Conservation (phyloP, 768 basidiomycete genomes). For the Russula olivacea region DNA sequence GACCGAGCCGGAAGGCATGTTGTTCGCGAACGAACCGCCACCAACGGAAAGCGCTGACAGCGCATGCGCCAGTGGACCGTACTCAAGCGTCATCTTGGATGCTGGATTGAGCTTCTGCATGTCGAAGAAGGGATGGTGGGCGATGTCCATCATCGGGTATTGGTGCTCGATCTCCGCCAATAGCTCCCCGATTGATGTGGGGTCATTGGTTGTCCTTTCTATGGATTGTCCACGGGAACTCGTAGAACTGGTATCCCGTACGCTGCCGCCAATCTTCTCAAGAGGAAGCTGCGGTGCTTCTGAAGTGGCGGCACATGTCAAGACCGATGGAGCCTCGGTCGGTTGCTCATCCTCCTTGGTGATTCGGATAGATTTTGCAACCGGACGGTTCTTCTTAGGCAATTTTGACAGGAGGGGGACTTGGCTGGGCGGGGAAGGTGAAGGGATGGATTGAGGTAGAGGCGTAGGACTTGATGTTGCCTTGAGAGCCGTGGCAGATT, state of each 20-base stretch:
- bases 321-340: slow-evolving; percentile 39
- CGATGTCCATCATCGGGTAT: slow-evolving; percentile 58
- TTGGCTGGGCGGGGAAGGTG: slow-evolving; percentile 43
- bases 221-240: slow-evolving; percentile 58
- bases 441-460: slow-evolving; percentile 21
- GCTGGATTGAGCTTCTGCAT: slow-evolving; percentile 62
- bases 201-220: slow-evolving; percentile 43
- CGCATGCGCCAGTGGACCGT: slow-evolving; percentile 80
- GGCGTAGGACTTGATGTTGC: slow-evolving; percentile 25
- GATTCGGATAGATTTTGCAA: slow-evolving; percentile 50
- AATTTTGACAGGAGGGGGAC: slow-evolving; percentile 75
- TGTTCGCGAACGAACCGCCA: slow-evolving; percentile 76
- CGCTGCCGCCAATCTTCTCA: slow-evolving; percentile 30
- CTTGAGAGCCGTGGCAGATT: slow-evolving; percentile 26
- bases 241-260: slow-evolving; percentile 44
- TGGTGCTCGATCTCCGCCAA: slow-evolving; percentile 60
- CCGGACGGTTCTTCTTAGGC: slow-evolving; percentile 75
- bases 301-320: slow-evolving; percentile 42
- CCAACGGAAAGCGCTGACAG: slow-evolving; percentile 81
- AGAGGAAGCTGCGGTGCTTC: slow-evolving; percentile 42
- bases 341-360: slow-evolving; percentile 52
- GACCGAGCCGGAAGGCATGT: slow-evolving; percentile 81
- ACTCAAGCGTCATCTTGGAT: slow-evolving; percentile 77
- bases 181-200: slow-evolving; percentile 53
- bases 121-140: slow-evolving; percentile 73